These are phyloP conservation scores for Auriscalpium orientale DNA, from an alignment of 768 basidiomycete species.

Conservation along the genomic window DNA sequence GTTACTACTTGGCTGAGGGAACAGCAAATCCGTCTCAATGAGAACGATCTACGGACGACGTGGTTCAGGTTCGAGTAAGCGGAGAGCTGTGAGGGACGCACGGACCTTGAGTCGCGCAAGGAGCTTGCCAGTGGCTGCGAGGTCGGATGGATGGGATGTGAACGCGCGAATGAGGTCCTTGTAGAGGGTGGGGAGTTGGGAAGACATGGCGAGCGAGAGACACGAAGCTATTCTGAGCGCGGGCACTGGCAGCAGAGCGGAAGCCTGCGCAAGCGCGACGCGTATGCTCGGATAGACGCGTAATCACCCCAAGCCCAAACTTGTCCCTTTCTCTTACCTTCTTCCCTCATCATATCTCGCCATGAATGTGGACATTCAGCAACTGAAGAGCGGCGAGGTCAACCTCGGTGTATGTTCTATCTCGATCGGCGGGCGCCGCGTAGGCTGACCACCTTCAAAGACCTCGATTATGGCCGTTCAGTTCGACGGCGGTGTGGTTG, in stretches of 20 bases:
- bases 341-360: conserved; percentile 39
- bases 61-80: background rate
- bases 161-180: conserved; percentile 63
- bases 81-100: background rate
- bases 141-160: conserved; percentile 53
- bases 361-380: conserved; percentile 69
- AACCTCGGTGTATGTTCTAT: conserved; percentile 79
- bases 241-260: too few relatives aligned
- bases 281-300: conserved; percentile 21
- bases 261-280: conserved; percentile 4
- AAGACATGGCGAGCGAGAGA: conserved; percentile 32
- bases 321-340: conserved; percentile 17
- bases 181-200: conserved; percentile 53
- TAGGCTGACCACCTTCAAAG: conserved; percentile 29
- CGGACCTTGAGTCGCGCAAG: conserved; percentile 72
- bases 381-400: conserved; percentile 90
- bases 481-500: conserved; percentile 89
- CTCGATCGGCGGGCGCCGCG: too few relatives aligned
- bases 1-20: conserved; percentile 61
- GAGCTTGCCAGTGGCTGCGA: conserved; percentile 55
- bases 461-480: conserved; percentile 99
- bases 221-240: too few relatives aligned
- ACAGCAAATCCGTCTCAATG: conserved; percentile 67
- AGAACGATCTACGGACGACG: conserved; percentile 53
- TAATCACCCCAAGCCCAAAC: conserved; percentile 14